These are phyloP conservation scores for Theobroma grandiflorum DNA, from an alignment of 441 rosid genomes.

Conservation along the genomic window DNA sequence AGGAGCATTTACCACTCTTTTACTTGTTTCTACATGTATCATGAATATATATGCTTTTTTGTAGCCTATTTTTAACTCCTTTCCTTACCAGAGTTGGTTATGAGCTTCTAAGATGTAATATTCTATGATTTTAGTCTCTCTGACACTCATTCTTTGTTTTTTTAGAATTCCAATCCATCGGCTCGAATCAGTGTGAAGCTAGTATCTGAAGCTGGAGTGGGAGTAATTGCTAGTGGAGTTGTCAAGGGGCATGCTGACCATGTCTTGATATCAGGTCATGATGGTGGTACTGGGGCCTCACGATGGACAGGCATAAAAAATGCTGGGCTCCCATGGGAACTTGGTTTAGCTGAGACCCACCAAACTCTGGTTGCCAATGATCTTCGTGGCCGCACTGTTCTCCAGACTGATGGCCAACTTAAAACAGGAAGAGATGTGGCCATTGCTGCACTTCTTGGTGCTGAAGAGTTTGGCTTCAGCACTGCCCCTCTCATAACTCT, in stretches of 20 bases:
- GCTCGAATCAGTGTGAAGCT: constrained; percentile 98
- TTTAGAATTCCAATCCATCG: constrained; percentile 93
- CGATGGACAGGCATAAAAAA: constrained; percentile 99
- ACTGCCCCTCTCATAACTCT: constrained; percentile 99
- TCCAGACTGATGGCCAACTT: constrained; percentile 99
- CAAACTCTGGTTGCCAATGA: constrained; percentile 99
- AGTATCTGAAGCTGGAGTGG: constrained; percentile 99
- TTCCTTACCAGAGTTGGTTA: neutral
- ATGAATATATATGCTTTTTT: neutral
- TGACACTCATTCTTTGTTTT: constrained; percentile 18
- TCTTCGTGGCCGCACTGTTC: constrained; percentile 98
- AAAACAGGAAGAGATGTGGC: constrained; percentile 99
- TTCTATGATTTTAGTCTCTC: constrained; percentile 9
- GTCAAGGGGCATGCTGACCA: constrained; percentile 99
- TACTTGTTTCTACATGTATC: neutral
- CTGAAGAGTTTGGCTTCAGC: constrained; percentile 99
- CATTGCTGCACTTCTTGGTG: constrained; percentile 98
- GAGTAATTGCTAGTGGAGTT: constrained; percentile 99
- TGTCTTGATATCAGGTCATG: constrained; percentile 97
- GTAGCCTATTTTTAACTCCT: neutral
- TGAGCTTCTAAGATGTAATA: constrained; percentile 8
- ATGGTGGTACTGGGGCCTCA: constrained; percentile 99
- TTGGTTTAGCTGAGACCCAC: constrained; percentile 99
- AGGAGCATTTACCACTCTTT: constrained; percentile 16
- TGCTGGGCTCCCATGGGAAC: constrained; percentile 99